Base-by-base conservation (phyloP, 805 yeast species). In the Metschnikowia matae region DNA sequence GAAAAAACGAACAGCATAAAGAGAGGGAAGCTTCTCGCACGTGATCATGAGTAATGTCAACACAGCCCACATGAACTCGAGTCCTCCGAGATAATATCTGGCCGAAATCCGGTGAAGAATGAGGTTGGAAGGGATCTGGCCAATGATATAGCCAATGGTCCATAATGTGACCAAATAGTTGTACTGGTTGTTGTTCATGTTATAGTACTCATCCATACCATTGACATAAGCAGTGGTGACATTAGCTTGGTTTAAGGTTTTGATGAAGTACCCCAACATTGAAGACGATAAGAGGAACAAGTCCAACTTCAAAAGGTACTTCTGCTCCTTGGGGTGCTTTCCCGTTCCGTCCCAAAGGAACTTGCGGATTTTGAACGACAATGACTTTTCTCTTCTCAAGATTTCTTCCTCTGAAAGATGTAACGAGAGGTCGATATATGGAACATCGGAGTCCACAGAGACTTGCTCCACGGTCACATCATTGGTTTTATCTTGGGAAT, bases 1-100 rank as follows among this genome's bases (percentile, higher is more conserved):
- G 32, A 56, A 46, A 34, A 59, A 58, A 6, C 62, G 48, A 11
- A 59, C 29, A 2, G 52, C 53, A 38, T 58, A 59, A 8, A 59
- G 44, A 8, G 54, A 45, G 7, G 48, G 48, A 14, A 56, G 46
- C 20, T 36, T 40, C 23, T 52, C 26, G 33, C 56, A 51, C 8
- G 66, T 58, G 31, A 66, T 59, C 65, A 67, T 62, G 40, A 65
- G 49, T 10, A 64, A 15, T 2, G 69, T 64, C 44, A 62, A 50
- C 15, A 71, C 40, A 1, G 74, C 69, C 83, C 83, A 79, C 7
- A 66, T 44, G 14, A 77, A 42, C 54, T 78, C 80, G 46, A 76
- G 53, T 1, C 69, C 65, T 2, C 77, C 79, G 39, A 78, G 59
- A 51, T 73, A 77, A 51, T 63, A 73, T 37, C 79, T 59, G n/a